These are phyloP conservation scores for Diaporthe sp. DNA, from an alignment of 2,329 filamentous ascomycete genomes.

Conservation along the genomic window DNA sequence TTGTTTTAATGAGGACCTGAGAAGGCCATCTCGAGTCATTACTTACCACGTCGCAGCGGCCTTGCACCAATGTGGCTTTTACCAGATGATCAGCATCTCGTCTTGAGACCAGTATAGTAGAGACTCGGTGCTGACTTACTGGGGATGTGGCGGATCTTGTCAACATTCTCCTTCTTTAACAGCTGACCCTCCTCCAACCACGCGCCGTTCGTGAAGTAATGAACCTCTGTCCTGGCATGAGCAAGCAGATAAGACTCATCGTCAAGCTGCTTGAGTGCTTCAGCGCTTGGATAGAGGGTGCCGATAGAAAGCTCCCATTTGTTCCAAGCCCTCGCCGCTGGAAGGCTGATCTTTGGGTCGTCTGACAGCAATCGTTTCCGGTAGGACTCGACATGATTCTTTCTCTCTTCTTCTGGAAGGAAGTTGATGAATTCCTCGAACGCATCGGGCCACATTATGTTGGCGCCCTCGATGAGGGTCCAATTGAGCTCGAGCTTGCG, in stretches of 20 bases:
- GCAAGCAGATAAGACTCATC: conserved; percentile 24
- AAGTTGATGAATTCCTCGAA: conserved; percentile 7
- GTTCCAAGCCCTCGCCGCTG: conserved; percentile 31
- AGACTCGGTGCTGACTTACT: neutral
- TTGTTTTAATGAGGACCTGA: too few species aligned
- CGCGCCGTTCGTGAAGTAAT: conserved; percentile 12
- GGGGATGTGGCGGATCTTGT: conserved; percentile 19
- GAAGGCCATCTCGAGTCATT: neutral
- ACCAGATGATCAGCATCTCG: neutral
- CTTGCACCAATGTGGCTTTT: conserved; percentile 6
- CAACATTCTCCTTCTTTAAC: neutral
- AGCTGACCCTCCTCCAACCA: conserved; percentile 22
- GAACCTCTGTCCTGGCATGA: conserved; percentile 11
- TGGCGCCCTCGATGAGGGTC: conserved; percentile 46
- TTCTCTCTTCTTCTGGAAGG: conserved; percentile 1
- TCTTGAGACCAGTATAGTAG: fast-evolving
- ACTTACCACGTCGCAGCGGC: conserved; percentile 26
- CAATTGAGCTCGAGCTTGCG: conserved; percentile 52
- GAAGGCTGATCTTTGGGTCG: conserved; percentile 40
- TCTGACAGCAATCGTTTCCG: conserved; percentile 50
- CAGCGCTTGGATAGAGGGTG: neutral
- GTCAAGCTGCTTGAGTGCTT: neutral
- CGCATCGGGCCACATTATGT: conserved; percentile 3
- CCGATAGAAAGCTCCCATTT: conserved; percentile 18
- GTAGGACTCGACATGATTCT: conserved; percentile 30